phyloP scores from a whole-genome alignment of 2,329 filamentous ascomycete species.

The Bipolaris gigantea region DNA sequence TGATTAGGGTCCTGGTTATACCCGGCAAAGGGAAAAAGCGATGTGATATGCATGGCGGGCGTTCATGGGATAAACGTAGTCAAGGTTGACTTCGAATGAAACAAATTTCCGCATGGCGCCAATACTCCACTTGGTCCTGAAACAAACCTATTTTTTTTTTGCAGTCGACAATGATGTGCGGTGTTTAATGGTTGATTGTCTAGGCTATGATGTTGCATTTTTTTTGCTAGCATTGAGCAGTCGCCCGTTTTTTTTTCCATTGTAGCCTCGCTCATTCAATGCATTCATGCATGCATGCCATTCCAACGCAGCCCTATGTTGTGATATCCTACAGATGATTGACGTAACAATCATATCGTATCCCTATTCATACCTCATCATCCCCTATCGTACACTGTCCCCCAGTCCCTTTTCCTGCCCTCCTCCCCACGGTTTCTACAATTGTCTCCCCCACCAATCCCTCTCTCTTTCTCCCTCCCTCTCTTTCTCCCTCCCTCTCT shows the following conservation, averaged over 20 bases:
- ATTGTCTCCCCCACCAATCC: too few relatives aligned
- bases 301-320: not conserved
- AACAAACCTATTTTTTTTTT: not conserved
- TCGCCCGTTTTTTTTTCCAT: too few relatives aligned
- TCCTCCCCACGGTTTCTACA: too few relatives aligned
- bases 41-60: conserved; percentile 42
- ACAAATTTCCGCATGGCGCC: conserved; percentile 39
- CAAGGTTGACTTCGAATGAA: conserved; percentile 44
- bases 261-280: not conserved
- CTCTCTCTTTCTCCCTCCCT: not conserved
- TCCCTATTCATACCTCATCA: conserved; percentile 1
- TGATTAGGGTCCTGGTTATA: conserved; percentile 37
- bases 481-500: not conserved
- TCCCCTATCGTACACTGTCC: not conserved
- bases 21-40: conserved; percentile 38
- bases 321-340: conserved; percentile 12
- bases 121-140: conserved; percentile 16
- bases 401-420: not conserved
- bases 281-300: not conserved
- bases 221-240: not conserved
- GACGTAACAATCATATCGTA: conserved; percentile 5
- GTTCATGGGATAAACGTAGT: conserved; percentile 44
- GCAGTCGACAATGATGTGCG: not conserved
- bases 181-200: not conserved
- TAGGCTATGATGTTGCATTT: not conserved